These are phyloP conservation scores for Gossypium bickii DNA, from an alignment of 345 rosid genomes.

Conservation along the genomic window DNA sequence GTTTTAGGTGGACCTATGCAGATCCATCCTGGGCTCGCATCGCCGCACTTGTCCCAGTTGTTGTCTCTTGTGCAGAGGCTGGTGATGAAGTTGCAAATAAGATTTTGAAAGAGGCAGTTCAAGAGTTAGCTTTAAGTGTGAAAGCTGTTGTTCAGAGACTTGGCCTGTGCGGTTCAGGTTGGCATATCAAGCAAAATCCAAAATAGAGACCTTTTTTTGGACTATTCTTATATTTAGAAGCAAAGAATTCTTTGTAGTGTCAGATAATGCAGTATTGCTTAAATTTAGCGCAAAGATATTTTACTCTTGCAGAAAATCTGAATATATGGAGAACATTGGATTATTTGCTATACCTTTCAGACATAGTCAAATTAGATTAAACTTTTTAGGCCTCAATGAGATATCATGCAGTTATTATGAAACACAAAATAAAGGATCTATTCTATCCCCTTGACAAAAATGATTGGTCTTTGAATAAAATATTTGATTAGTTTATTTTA, in stretches of 20 bases:
- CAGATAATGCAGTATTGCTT: background rate
- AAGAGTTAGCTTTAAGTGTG: constrained; percentile 66
- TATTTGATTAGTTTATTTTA: background rate
- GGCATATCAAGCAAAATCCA: background rate
- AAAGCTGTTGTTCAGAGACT: constrained; percentile 74
- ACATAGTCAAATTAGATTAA: background rate
- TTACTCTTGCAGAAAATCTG: background rate
- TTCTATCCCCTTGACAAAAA: background rate
- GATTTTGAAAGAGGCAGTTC: constrained; percentile 50
- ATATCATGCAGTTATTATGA: background rate
- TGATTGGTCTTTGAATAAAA: background rate
- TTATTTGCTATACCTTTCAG: background rate
- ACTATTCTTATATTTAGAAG: background rate
- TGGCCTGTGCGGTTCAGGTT: constrained; percentile 60
- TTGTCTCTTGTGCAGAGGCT: constrained; percentile 70
- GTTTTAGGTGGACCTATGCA: constrained; percentile 66
- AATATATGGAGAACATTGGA: background rate
- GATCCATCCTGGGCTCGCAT: constrained; percentile 88
- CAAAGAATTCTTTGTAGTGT: background rate
- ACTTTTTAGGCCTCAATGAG: background rate
- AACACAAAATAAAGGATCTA: constrained; percentile 3
- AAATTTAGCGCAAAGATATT: background rate
- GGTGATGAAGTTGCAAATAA: constrained; percentile 61
- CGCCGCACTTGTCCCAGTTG: constrained; percentile 69
- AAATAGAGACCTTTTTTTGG: background rate